Conservation (phyloP, 2,329 filamentous ascomycete genomes). For the Zymoseptoria tritici region DNA sequence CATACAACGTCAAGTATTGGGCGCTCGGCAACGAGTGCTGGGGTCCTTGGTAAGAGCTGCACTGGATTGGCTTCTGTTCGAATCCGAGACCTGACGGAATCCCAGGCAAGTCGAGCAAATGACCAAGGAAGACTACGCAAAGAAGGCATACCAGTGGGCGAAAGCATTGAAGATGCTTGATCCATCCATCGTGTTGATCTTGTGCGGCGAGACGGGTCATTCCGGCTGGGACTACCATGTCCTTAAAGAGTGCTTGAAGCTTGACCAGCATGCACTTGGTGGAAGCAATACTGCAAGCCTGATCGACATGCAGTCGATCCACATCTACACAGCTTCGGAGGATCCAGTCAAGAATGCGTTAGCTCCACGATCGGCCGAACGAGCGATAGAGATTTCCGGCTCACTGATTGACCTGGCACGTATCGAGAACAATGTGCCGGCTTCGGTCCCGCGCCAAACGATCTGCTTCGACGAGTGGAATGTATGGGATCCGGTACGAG, state of each 20-base stretch:
- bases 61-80: not conserved
- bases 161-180: conserved; percentile 67
- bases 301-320: conserved; percentile 76
- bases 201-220: conserved; percentile 65
- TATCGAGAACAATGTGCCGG: conserved; percentile 58
- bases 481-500: conserved; percentile 67
- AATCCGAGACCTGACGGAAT: not conserved
- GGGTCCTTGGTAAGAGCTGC: conserved; percentile 44
- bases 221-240: conserved; percentile 67
- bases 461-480: conserved; percentile 87
- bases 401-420: conserved; percentile 65
- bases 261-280: conserved; percentile 43
- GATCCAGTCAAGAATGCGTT: conserved; percentile 48
- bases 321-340: conserved; percentile 61
- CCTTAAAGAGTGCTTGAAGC: conserved; percentile 58
- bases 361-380: conserved; percentile 62
- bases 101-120: conserved; percentile 53
- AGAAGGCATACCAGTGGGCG: conserved; percentile 63
- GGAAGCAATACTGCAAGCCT: conserved; percentile 42
- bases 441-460: conserved; percentile 53
- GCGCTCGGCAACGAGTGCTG: conserved; percentile 70
- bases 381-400: conserved; percentile 63
- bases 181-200: conserved; percentile 60
- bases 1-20: conserved; percentile 81
- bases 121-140: conserved; percentile 62